A percentile compares a stretch with the other conserved stretches of the same genome.
Conservation (phyloP, 805 yeast species). For the Kluyveromyces nonfermentans region DNA sequence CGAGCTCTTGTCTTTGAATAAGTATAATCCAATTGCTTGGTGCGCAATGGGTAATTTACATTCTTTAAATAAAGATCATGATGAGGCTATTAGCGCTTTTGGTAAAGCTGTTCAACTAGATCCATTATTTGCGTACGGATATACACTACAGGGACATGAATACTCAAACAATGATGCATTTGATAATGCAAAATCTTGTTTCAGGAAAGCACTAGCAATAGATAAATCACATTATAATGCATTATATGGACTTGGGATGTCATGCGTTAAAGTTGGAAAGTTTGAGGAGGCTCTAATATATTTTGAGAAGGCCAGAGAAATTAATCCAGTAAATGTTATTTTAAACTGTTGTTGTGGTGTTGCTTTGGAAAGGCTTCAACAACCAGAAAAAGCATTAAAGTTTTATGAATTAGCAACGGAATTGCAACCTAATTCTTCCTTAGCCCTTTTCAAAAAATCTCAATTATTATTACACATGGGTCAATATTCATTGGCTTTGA, state of each 20-base stretch:
- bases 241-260: constrained; percentile 93
- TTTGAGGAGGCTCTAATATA: constrained; percentile 75
- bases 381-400: constrained; percentile 59
- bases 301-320: constrained; percentile 76
- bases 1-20: constrained; percentile 60
- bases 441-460: constrained; percentile 84
- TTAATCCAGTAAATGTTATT: constrained; percentile 85
- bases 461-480: constrained; percentile 67
- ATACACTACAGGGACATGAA: constrained; percentile 92
- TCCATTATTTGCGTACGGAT: constrained; percentile 72
- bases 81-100: constrained; percentile 83
- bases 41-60: constrained; percentile 83
- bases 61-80: constrained; percentile 74
- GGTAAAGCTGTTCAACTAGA: constrained; percentile 64
- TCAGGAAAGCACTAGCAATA: constrained; percentile 64
- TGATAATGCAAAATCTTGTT: constrained; percentile 78
- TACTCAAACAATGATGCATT: constrained; percentile 78
- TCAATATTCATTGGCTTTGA: constrained; percentile 60
- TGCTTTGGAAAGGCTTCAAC: constrained; percentile 71
- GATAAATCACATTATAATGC: constrained; percentile 89
- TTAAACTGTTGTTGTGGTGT: constrained; percentile 89
- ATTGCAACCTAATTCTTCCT: constrained; percentile 75
- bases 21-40: constrained; percentile 79
- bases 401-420: constrained; percentile 79
- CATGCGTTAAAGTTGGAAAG: constrained; percentile 77